Percentiles rank a stretch among this genome's conserved stretches.
These are phyloP conservation scores for Aspergillus udagawae DNA, from an alignment of 2,329 filamentous ascomycete genomes.

Conservation along the genomic window DNA sequence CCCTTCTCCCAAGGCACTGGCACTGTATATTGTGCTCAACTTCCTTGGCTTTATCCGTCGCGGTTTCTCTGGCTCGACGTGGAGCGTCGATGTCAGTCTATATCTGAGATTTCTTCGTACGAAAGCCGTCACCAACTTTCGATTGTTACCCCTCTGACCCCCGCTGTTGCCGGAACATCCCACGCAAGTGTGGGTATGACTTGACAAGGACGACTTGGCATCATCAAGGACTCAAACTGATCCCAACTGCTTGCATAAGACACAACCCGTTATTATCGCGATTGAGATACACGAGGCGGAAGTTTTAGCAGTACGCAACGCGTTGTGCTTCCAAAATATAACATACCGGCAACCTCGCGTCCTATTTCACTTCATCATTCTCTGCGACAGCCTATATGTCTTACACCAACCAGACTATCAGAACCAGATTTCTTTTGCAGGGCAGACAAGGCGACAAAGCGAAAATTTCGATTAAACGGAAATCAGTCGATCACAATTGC, in stretches of 20 bases:
- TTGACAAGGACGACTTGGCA: constrained; percentile 2
- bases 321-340: neutral
- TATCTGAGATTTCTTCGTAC: neutral
- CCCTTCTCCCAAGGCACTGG: constrained; percentile 7
- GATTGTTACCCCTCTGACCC: constrained; percentile 14
- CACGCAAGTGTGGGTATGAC: constrained; percentile 17
- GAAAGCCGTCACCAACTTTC: constrained; percentile 1
- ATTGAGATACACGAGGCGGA: neutral
- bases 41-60: constrained; percentile 1
- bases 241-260: neutral
- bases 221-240: neutral
- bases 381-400: constrained; percentile 19
- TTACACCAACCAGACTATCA: constrained; percentile 11
- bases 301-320: neutral
- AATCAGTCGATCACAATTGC: constrained; percentile 3
- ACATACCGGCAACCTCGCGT: neutral
- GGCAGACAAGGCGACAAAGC: constrained; percentile 4
- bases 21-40: constrained; percentile 12
- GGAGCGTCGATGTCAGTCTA: neutral
- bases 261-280: neutral
- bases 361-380: neutral
- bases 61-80: neutral
- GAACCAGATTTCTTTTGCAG: constrained; percentile 5
- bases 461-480: neutral
- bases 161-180: constrained; percentile 12